A percentile compares a stretch with the other conserved stretches of the same genome.
These are phyloP conservation scores for Akanthomyces dipterigenus DNA, from an alignment of 2,329 filamentous ascomycete genomes.

Conservation along the genomic window DNA sequence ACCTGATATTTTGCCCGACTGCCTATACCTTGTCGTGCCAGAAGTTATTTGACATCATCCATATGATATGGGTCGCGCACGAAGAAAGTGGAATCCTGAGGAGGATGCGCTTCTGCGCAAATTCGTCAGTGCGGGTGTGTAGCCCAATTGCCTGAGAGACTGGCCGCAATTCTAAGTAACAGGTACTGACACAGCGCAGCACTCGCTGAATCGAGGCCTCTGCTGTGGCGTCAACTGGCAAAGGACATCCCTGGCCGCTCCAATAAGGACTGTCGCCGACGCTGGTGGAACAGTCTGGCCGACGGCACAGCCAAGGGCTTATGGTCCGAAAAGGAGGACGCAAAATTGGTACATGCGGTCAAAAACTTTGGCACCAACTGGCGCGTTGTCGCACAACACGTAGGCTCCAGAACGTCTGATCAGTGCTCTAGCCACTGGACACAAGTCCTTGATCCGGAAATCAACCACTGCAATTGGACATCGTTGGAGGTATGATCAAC, in stretches of 20 bases:
- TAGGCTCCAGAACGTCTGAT: neutral
- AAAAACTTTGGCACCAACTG: neutral
- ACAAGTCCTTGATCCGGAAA: slow-evolving; percentile 3
- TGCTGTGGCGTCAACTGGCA: neutral
- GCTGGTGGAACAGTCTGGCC: slow-evolving; percentile 2
- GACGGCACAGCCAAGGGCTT: slow-evolving; percentile 14
- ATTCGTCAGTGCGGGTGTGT: neutral
- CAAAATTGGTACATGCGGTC: neutral
- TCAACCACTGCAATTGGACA: slow-evolving; percentile 4
- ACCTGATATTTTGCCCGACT: too few species aligned
- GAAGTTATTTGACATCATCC: neutral
- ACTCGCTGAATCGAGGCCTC: neutral
- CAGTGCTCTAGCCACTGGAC: slow-evolving; percentile 4
- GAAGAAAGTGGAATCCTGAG: neutral
- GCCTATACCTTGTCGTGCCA: neutral
- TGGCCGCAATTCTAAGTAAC: neutral
- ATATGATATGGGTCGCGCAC: neutral
- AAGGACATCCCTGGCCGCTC: neutral
- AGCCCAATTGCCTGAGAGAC: neutral
- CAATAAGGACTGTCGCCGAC: neutral
- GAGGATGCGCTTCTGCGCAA: neutral
- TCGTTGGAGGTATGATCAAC: neutral
- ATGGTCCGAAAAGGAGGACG: slow-evolving; percentile 1
- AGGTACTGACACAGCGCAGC: neutral
- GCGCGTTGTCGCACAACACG: neutral